Evolutionary conservation across 495 filamentous ascomycete species (phyloP), one percentile per base, ranked within the genome.

Genomic region (Cudoniella acicularis): DNA sequence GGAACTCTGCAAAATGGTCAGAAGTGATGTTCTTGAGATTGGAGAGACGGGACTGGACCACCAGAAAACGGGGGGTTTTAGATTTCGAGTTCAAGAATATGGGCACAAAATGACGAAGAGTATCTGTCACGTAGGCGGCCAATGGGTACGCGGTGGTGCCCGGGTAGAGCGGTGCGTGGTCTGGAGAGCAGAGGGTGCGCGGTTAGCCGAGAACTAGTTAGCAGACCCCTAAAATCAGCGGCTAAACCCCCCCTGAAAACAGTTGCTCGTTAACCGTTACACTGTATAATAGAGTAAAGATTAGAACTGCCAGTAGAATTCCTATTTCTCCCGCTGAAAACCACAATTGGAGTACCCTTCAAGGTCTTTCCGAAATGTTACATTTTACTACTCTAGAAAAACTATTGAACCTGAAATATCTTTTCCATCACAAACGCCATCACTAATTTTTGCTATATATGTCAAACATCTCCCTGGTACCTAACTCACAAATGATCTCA

Each of bases 11-110:
- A 36, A n/a, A n/a, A n/a, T n/a, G n/a, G n/a, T n/a, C n/a, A n/a
- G n/a, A n/a, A n/a, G n/a, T n/a, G n/a, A n/a, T n/a, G n/a, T n/a
- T n/a, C n/a, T n/a, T n/a, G n/a, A n/a, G n/a, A n/a, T n/a, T n/a
- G n/a, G n/a, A n/a, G n/a, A n/a, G n/a, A n/a, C n/a, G n/a, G n/a
- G n/a, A n/a, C n/a, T 69, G 25, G 61, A 61, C 49, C 70, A 65
- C n/a, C 50, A 73, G 67, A 63, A 62, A 73, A 49, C 70, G 65
- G n/a, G 64, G 68, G 21, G n/a, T n/a, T n/a, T n/a, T n/a, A n/a
- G 67, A 64, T 56, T 2, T 68, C 61, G 18, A 70, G 61, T 17
- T 64, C 65, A 50, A 65, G 36, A n/a, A 65, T 46, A 23, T 62
- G n/a, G 41, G 55, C 58, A 49, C 24, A 51, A 56, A 46, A 59